A percentile compares a stretch with the other conserved stretches of the same genome.
Evolutionary conservation across 805 yeast species (phyloP).

Genomic region (Wickerhamomyces rabaulensis): DNA sequence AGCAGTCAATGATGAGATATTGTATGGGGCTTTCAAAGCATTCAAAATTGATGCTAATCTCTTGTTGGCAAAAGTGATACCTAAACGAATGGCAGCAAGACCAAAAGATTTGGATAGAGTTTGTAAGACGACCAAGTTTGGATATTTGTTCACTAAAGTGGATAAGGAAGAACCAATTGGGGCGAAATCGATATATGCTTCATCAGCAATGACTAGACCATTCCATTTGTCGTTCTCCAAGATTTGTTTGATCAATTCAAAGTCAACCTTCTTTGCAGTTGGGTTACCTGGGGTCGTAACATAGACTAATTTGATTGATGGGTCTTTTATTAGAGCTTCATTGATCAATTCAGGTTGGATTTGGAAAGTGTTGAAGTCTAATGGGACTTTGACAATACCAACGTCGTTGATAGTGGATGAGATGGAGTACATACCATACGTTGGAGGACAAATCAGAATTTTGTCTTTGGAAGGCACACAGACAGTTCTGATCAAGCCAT

Average conservation of each 20-base stretch:
- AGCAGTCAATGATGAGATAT: conserved; percentile 78
- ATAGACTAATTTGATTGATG: conserved; percentile 66
- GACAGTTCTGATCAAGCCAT: conserved; percentile 76
- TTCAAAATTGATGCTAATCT: conserved; percentile 66
- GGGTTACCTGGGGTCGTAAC: conserved; percentile 98
- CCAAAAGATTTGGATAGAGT: conserved; percentile 95
- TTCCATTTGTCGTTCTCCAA: conserved; percentile 49
- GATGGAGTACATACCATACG: conserved; percentile 95
- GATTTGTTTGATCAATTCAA: conserved; percentile 42
- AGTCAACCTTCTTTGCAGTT: conserved; percentile 63
- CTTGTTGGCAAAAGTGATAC: conserved; percentile 64
- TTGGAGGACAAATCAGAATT: conserved; percentile 85
- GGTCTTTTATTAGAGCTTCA: conserved; percentile 48
- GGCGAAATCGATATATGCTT: conserved; percentile 90
- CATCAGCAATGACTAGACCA: conserved; percentile 84
- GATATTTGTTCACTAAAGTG: conserved; percentile 74
- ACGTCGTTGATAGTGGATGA: conserved; percentile 90
- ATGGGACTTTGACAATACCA: conserved; percentile 67
- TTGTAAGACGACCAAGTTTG: conserved; percentile 83
- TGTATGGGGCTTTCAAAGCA: conserved; percentile 94
- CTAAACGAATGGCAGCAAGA: conserved; percentile 89
- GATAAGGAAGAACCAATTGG: conserved; percentile 63
- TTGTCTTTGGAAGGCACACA: conserved; percentile 82
- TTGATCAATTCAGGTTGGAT: conserved; percentile 53
- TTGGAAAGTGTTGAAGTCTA: conserved; percentile 61